These are phyloP conservation scores for Panaeolus cyanescens DNA, from an alignment of 768 basidiomycete species.

Conservation along the genomic window DNA sequence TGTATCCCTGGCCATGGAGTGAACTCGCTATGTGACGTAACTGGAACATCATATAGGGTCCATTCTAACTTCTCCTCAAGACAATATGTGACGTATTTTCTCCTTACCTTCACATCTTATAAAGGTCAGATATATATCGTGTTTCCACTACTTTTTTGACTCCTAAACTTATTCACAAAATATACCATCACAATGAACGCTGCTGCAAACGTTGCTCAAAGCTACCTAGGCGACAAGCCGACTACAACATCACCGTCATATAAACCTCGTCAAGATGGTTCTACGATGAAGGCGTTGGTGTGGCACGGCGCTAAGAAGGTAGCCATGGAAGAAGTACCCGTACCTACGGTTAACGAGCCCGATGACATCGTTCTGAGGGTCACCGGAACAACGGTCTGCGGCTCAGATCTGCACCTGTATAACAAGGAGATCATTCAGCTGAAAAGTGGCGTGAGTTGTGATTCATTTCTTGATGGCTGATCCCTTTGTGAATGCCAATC, in stretches of 20 bases:
- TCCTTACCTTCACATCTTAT: neutral
- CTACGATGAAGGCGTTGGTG: slow-evolving; percentile 67
- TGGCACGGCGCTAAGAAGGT: slow-evolving; percentile 64
- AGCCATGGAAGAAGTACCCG: slow-evolving; percentile 37
- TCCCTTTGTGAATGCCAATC: neutral
- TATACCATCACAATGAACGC: neutral
- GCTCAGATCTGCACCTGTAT: slow-evolving; percentile 62
- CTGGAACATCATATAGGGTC: neutral
- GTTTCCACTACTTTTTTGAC: neutral
- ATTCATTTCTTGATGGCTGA: neutral
- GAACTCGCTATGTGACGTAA: neutral
- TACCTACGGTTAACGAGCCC: slow-evolving; percentile 65
- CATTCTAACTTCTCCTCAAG: neutral
- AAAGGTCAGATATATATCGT: neutral
- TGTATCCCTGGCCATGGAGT: too few species aligned
- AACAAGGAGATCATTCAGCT: slow-evolving; percentile 65
- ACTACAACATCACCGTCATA: slow-evolving; percentile 32
- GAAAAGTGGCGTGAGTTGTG: slow-evolving; percentile 59
- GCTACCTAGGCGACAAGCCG: neutral
- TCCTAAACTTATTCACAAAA: neutral
- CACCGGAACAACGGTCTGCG: slow-evolving; percentile 76
- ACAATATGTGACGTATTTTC: neutral
- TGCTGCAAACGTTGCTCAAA: neutral
- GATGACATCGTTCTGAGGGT: slow-evolving; percentile 76
- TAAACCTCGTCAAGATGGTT: slow-evolving; percentile 49